Conservation (phyloP, 805 yeast genomes). For the Hanseniaspora meyeri region DNA sequence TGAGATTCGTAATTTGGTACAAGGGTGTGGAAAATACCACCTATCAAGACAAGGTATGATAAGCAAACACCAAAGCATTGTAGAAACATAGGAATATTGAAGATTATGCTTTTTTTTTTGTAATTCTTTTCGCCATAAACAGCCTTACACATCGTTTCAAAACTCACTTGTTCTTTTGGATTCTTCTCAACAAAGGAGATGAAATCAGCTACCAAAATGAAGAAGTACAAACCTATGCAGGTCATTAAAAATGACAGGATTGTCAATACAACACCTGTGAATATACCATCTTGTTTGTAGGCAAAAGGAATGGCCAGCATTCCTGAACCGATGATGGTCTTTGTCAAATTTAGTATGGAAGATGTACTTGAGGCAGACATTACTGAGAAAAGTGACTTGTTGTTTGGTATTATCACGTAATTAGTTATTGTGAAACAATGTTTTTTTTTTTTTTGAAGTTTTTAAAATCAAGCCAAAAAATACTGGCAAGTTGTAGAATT, state of each 20-base stretch:
- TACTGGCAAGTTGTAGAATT: too few species aligned
- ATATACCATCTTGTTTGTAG: slow-evolving; percentile 50
- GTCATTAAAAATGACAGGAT: slow-evolving; percentile 54
- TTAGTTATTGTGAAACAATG: neutral
- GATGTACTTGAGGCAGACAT: slow-evolving; percentile 40
- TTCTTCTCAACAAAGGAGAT: slow-evolving; percentile 40
- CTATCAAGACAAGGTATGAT: slow-evolving; percentile 59
- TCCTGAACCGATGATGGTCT: slow-evolving; percentile 72
- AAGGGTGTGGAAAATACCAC: slow-evolving; percentile 61
- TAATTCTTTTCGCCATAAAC: slow-evolving; percentile 40
- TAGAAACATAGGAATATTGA: slow-evolving; percentile 60
- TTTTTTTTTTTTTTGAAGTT: neutral
- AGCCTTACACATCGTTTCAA: slow-evolving; percentile 47
- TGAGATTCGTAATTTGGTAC: slow-evolving; percentile 32
- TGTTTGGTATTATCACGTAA: neutral
- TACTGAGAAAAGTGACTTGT: neutral
- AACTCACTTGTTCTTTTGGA: slow-evolving; percentile 49
- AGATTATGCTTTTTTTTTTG: slow-evolving; percentile 56
- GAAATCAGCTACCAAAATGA: slow-evolving; percentile 8
- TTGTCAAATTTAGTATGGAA: slow-evolving; percentile 53
- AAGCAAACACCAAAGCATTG: slow-evolving; percentile 74
- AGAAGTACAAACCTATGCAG: slow-evolving; percentile 46
- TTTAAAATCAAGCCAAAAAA: too few species aligned
- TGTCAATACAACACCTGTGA: slow-evolving; percentile 44
- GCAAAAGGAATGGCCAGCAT: slow-evolving; percentile 63